Percentiles rank a stretch among this genome's conserved stretches.
These are phyloP conservation scores for Juglanconis oblonga DNA, from an alignment of 2,329 filamentous ascomycete genomes.

Conservation along the genomic window DNA sequence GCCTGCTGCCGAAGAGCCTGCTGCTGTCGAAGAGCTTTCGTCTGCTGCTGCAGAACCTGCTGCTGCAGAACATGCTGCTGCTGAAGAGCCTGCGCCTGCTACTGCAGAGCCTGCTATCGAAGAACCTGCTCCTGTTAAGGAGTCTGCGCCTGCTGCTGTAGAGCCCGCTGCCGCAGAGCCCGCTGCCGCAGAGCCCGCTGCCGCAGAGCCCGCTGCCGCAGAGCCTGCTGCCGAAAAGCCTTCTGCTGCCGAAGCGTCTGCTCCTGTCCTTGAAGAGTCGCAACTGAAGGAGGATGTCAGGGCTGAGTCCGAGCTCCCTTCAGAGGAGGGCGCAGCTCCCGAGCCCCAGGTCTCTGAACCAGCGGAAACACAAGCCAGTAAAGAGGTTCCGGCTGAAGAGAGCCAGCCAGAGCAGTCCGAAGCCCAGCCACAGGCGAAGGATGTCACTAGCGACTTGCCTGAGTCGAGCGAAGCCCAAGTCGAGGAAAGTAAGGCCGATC, in stretches of 20 bases:
- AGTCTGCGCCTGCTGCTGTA: background rate
- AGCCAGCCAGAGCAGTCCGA: background rate
- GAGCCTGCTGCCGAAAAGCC: background rate
- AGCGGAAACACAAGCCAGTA: too few species aligned
- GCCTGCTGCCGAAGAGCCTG: conserved; percentile 15
- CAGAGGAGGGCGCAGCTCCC: conserved; percentile 1
- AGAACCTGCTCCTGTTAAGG: conserved; percentile 13
- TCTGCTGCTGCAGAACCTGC: background rate
- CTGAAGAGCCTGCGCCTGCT: conserved; percentile 6
- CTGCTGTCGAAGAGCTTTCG: conserved; percentile 5
- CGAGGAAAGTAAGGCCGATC: background rate
- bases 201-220: conserved; percentile 4
- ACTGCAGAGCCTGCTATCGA: conserved; percentile 14
- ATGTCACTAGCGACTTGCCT: background rate
- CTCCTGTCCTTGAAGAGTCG: background rate
- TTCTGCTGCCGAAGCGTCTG: background rate
- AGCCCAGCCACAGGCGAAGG: background rate
- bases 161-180: background rate
- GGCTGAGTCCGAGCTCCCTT: background rate
- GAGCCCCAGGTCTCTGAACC: background rate
- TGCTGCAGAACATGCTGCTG: background rate
- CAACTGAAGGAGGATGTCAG: background rate
- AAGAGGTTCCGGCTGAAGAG: too few species aligned
- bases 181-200: background rate
- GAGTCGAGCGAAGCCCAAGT: conserved; percentile 10